phyloP scores from a whole-genome alignment of 106 monocot genomes.

The Ottelia alismoides region DNA sequence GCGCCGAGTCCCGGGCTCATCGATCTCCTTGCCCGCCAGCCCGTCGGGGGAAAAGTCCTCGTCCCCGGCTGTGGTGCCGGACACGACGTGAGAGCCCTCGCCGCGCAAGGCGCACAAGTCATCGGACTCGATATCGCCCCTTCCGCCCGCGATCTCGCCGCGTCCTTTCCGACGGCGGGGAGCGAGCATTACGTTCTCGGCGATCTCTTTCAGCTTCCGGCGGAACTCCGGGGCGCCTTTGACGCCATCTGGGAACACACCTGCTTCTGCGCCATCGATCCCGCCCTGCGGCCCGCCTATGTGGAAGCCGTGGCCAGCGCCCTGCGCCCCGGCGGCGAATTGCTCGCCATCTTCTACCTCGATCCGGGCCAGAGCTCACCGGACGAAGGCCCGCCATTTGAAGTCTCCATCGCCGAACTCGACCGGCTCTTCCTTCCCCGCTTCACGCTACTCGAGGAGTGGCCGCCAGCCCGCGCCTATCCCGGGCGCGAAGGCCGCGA shows the following conservation, averaged over 20 bases:
- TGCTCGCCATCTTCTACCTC: not conserved
- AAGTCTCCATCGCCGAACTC: not conserved
- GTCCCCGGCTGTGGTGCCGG: not conserved
- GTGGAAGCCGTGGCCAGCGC: not conserved
- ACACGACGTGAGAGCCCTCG: not conserved
- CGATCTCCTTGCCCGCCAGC: not conserved
- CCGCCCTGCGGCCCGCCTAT: not conserved
- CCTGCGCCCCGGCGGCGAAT: not conserved
- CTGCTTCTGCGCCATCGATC: not conserved
- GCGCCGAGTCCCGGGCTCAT: not conserved
- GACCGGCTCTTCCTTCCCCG: not conserved
- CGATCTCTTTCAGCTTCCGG: not conserved
- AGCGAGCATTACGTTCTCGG: not conserved
- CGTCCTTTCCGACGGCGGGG: not conserved
- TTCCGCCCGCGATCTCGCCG: too few relatives aligned
- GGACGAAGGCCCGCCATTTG: not conserved
- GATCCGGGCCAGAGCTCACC: not conserved
- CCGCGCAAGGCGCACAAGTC: not conserved
- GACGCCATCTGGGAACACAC: not conserved
- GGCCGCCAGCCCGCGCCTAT: not conserved
- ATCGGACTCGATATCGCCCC: not conserved
- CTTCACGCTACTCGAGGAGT: not conserved
- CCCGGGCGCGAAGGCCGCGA: not conserved
- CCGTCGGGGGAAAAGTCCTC: not conserved
- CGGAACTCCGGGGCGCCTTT: not conserved